Evolutionary conservation across 352 stramenopile species (phyloP).

Genomic region (Poterioochromonas sp.): DNA sequence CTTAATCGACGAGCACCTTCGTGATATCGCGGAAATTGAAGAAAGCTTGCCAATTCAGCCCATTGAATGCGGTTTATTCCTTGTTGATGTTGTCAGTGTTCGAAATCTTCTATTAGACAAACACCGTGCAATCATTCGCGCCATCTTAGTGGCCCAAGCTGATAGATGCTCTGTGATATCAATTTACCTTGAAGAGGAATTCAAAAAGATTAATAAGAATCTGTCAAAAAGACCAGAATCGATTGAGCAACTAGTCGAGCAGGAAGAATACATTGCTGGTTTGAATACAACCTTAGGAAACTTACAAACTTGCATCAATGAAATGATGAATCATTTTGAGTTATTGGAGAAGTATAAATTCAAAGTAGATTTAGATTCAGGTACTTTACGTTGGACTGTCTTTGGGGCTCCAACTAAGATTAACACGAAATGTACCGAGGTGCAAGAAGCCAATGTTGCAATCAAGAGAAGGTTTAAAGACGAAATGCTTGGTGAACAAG

Average conservation of each 20-base stretch:
- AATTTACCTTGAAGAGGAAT: constrained; percentile 54
- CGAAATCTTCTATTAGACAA: constrained; percentile 40
- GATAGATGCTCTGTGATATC: constrained; percentile 26
- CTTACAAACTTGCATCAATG: constrained; percentile 42
- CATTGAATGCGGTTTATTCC: constrained; percentile 45
- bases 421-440: constrained; percentile 5
- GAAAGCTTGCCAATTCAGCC: constrained; percentile 43
- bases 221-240: constrained; percentile 68
- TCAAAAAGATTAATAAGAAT: constrained; percentile 69
- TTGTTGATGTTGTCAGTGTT: constrained; percentile 46
- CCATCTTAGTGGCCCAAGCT: constrained; percentile 34
- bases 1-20: constrained; percentile 45
- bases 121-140: constrained; percentile 41
- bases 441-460: background rate
- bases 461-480: constrained; percentile 29
- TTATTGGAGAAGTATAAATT: constrained; percentile 38
- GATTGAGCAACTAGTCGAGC: constrained; percentile 73
- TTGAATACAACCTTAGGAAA: constrained; percentile 49
- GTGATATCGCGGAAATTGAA: constrained; percentile 63
- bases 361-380: constrained; percentile 25
- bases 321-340: constrained; percentile 47
- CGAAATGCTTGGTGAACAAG: constrained; percentile 5
- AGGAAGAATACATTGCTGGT: constrained; percentile 70
- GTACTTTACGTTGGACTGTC: background rate
- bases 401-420: constrained; percentile 5